Percentiles rank a stretch among this genome's conserved stretches.
Evolutionary conservation across 1,139 yeast genomes (phyloP).

Genomic region (Hyphopichia wangnamkhiaoensis): DNA sequence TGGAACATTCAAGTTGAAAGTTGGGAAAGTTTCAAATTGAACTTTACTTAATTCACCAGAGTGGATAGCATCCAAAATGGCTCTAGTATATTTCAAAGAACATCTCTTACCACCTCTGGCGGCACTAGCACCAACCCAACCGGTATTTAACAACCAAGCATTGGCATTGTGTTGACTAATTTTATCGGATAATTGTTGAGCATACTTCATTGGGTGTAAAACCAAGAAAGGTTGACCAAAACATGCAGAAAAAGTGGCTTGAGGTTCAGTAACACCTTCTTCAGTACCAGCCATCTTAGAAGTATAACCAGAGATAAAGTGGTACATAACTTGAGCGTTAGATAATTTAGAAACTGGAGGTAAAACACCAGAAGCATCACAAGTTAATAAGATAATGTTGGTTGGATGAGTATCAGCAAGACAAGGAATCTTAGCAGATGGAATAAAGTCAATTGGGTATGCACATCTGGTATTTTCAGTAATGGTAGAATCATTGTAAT

Average conservation of each 20-base stretch:
- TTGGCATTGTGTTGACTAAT: slow-evolving; percentile 84
- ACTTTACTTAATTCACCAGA: slow-evolving; percentile 82
- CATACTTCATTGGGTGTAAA: slow-evolving; percentile 97
- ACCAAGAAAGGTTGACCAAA: slow-evolving; percentile 99
- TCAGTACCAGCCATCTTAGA: slow-evolving; percentile 99
- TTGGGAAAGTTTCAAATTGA: slow-evolving; percentile 81
- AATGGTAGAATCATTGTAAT: slow-evolving; percentile 76
- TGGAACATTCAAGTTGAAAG: slow-evolving; percentile 88
- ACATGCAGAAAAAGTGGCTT: slow-evolving; percentile 97
- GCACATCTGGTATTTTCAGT: slow-evolving; percentile 99
- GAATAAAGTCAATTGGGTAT: slow-evolving; percentile 95
- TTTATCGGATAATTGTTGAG: slow-evolving; percentile 94
- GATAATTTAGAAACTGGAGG: slow-evolving; percentile 96
- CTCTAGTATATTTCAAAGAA: slow-evolving; percentile 96
- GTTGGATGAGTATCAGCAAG: slow-evolving; percentile 87
- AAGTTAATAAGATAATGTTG: slow-evolving; percentile 88
- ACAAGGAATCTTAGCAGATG: slow-evolving; percentile 96
- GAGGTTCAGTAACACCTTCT: slow-evolving; percentile 98
- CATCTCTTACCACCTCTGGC: slow-evolving; percentile 96
- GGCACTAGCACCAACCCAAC: slow-evolving; percentile 97
- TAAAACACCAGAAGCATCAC: slow-evolving; percentile 97
- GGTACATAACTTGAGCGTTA: slow-evolving; percentile 97
- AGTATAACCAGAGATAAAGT: slow-evolving; percentile 97
- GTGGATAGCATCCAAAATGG: slow-evolving; percentile 93
- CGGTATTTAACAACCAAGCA: slow-evolving; percentile 97